phyloP scores from a whole-genome alignment of 345 rosid species.

The Euphorbia peplus region DNA sequence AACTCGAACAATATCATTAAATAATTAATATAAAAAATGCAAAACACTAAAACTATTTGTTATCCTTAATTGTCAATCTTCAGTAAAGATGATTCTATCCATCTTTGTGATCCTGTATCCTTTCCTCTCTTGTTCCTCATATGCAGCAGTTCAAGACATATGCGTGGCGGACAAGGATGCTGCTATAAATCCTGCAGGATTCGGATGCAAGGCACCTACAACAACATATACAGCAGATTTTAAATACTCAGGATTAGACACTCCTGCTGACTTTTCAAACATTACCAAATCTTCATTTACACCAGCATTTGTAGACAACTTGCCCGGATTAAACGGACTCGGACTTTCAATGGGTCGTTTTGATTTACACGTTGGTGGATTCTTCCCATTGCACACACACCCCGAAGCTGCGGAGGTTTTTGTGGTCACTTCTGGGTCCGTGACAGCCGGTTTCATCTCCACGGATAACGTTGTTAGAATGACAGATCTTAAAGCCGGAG shows the following conservation, averaged over 20 bases:
- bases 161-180: slow-evolving; percentile 77
- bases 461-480: slow-evolving; percentile 55
- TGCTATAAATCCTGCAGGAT: slow-evolving; percentile 79
- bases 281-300: slow-evolving; percentile 76
- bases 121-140: slow-evolving; percentile 43
- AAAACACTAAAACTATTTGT: no score
- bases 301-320: slow-evolving; percentile 56
- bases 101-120: slow-evolving; percentile 36
- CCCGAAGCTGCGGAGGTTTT: slow-evolving; percentile 68
- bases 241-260: slow-evolving; percentile 54
- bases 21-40: no score
- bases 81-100: slow-evolving; percentile 26
- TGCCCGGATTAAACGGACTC: slow-evolving; percentile 69
- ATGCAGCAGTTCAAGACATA: slow-evolving; percentile 61
- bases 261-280: slow-evolving; percentile 58
- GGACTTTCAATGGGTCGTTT: slow-evolving; percentile 72
- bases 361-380: slow-evolving; percentile 68
- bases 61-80: no score
- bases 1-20: no score
- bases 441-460: slow-evolving; percentile 77
- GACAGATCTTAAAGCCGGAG: slow-evolving; percentile 50
- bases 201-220: slow-evolving; percentile 53
- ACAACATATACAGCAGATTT: slow-evolving; percentile 61
- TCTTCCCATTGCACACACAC: slow-evolving; percentile 80
- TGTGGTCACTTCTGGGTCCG: slow-evolving; percentile 48